Evolutionary conservation across 2,329 filamentous ascomycete species (phyloP), one percentile per base, ranked within the genome.

Genomic region (Colletotrichum sp.): DNA sequence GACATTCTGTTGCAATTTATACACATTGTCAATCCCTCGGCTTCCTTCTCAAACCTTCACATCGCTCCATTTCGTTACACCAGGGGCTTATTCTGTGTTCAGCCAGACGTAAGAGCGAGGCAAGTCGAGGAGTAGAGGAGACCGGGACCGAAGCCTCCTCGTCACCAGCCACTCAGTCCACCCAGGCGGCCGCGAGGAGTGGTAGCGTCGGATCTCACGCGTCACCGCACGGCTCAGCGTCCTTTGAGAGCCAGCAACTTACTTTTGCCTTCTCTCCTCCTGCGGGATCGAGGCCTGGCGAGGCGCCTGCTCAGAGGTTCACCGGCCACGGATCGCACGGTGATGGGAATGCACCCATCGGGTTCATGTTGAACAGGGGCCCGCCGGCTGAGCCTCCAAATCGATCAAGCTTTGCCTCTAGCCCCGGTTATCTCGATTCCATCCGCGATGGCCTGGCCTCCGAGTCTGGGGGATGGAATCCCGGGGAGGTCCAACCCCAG

Each of bases 341-440:
- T 14, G 70, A 73, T n/a, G 64, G 70, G 5, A 73, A 34, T 16
- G 70, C 70, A 18, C 71, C 58, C n/a, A 73, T 73, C n/a, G 71
- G 71, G 12, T 73, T 73, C 65, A 52, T 73, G 56, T 36, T 73
- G 32, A 73, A 69, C 14, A 30, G 64, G 10, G 71, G 56, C 6
- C 71, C 71, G 14, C 71, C 71, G 12, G 21, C 43, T 7, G 65
- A 69, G 5, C 52, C 21, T 5, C 63, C n/a, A 6, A 26, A 48
- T 2, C 64, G 65, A 13, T 26, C 56, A 9, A 69, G 65, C 56
- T 69, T 69, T 13, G 16, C 65, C 1, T 69, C 56, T 14, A 69
- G 65, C 14, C 64, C 65, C 2, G 58, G 32, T 5, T 73, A 43
- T 21, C 56, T 73, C 24, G 65, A 73, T 14, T 63, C 55, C 4